Conservation (phyloP, 176 grass and related monocot species). For the Oryza meridionalis region DNA sequence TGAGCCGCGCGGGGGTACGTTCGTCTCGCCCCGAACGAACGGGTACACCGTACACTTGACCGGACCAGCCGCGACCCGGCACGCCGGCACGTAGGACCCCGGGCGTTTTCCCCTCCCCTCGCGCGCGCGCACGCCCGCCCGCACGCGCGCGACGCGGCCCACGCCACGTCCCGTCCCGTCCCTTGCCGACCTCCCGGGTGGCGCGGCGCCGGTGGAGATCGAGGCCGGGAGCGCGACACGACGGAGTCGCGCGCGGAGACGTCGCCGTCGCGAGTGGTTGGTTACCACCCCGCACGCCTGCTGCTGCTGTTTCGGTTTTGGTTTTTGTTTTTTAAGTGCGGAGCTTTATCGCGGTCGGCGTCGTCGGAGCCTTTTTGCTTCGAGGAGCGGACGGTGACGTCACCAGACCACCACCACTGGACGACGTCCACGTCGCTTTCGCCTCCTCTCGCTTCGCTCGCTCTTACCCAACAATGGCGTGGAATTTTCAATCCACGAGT, state of each 20-base stretch:
- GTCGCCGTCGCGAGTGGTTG: constrained; percentile 29
- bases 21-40: no score
- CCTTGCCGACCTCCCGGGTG: no score
- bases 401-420: not conserved
- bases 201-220: no score
- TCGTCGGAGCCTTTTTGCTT: not conserved
- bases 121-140: no score
- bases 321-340: not conserved
- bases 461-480: not conserved
- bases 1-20: no score
- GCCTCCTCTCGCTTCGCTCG: not conserved
- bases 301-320: no score
- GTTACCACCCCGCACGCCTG: not conserved
- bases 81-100: not conserved
- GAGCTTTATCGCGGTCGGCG: not conserved
- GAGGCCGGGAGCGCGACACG: not conserved
- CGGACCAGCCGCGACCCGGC: not conserved
- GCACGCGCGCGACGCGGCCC: not conserved
- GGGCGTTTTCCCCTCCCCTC: not conserved
- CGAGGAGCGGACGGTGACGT: not conserved
- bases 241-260: not conserved
- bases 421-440: no score
- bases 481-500: not conserved
- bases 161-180: not conserved
- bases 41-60: not conserved